A percentile compares a stretch with the other conserved stretches of the same genome.
phyloP scores from a whole-genome alignment of 108 stramenopile genomes.

The Schizochytrium sp. region DNA sequence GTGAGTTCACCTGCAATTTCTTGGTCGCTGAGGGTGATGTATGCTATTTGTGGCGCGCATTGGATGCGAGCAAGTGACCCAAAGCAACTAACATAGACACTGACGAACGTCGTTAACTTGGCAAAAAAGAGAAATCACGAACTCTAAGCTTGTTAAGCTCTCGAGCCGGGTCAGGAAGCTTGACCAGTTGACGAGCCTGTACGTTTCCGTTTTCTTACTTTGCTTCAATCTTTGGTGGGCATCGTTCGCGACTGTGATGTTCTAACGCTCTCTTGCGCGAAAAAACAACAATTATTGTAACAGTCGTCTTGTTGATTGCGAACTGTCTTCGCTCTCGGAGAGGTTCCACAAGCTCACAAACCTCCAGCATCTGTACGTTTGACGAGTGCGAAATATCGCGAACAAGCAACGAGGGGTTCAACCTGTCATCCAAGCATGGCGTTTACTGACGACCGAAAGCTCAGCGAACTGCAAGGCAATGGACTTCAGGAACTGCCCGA shows the following conservation, averaged over 20 bases:
- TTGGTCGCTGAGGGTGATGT: no score
- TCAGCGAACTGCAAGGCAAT: not conserved
- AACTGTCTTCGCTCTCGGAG: no score
- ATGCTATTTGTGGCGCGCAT: no score
- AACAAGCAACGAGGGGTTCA: not conserved
- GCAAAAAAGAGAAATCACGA: no score
- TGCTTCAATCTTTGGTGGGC: not conserved
- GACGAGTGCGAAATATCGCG: no score
- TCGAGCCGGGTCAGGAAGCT: not conserved
- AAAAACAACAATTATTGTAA: no score
- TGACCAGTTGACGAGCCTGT: not conserved
- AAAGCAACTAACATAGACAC: no score
- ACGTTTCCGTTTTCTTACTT: not conserved
- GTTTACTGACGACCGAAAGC: not conserved
- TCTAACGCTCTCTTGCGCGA: not conserved
- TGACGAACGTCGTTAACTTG: no score
- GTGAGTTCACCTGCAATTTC: not conserved
- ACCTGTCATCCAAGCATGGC: not conserved
- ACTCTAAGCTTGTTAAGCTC: not conserved
- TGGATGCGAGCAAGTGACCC: no score
- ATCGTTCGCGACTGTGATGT: not conserved
- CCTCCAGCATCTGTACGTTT: no score
- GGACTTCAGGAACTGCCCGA: not conserved
- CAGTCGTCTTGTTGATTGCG: no score
- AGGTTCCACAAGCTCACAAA: no score